Conservation (phyloP, 106 monocot genomes). For the Allium sativum region DNA sequence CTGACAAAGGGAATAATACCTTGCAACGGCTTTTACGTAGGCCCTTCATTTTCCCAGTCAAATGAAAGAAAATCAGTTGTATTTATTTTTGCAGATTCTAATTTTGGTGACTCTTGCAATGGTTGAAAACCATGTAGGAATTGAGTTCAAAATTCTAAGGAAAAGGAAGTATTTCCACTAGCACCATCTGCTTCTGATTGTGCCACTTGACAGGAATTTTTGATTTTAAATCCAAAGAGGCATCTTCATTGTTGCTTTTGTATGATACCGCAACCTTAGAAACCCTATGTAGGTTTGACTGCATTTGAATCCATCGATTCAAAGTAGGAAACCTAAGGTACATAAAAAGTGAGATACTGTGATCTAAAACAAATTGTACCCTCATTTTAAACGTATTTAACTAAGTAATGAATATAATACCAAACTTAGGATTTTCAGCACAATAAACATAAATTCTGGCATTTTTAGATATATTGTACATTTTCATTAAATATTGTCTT, state of each 20-base stretch:
- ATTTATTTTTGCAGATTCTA: constrained; percentile 23
- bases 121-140: constrained; percentile 19
- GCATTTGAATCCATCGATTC: constrained; percentile 99
- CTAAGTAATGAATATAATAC: no score
- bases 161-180: constrained; percentile 20
- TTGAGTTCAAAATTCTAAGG: constrained; percentile 12
- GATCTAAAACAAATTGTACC: no score
- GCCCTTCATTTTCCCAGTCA: constrained; percentile 89
- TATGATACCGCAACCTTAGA: constrained; percentile 54
- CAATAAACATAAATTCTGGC: no score
- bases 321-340: constrained; percentile 74
- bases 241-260: constrained; percentile 20
- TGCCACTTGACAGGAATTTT: constrained; percentile 55
- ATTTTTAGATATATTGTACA: no score
- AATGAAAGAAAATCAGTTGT: constrained; percentile 56
- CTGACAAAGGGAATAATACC: constrained; percentile 21
- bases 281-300: constrained; percentile 86
- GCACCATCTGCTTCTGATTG: constrained; percentile 57
- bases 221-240: constrained; percentile 20
- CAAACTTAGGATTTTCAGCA: no score
- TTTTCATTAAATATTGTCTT: no score
- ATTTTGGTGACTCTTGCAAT: constrained; percentile 22
- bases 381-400: no score
- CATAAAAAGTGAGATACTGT: background rate
- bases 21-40: constrained; percentile 80